phyloP scores from a whole-genome alignment of 139 green algal species.

The Chlorella sp. region DNA sequence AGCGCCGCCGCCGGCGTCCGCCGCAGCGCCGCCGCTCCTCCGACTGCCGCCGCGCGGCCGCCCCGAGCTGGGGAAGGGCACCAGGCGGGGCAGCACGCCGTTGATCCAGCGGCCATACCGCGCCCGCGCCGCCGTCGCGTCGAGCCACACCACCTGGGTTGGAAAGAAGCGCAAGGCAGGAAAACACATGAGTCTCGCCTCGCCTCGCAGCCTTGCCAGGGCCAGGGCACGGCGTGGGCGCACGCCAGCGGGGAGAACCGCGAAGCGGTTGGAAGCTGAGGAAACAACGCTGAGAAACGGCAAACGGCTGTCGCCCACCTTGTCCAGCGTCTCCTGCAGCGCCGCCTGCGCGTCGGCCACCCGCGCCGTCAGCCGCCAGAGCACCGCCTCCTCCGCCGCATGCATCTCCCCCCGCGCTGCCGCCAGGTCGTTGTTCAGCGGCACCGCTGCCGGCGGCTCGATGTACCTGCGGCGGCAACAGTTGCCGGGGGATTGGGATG shows the following conservation, averaged over 20 bases:
- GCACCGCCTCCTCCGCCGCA: constrained; percentile 76
- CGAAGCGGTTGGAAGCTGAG: no score
- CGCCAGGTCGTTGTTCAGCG: constrained; percentile 80
- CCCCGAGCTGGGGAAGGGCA: constrained; percentile 45
- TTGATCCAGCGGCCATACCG: constrained; percentile 75
- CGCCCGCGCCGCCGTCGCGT: constrained; percentile 53
- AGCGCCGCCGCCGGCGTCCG: no score
- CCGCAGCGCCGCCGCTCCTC: no score
- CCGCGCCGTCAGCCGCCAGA: constrained; percentile 69
- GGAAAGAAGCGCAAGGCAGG: no score
- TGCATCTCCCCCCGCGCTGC: constrained; percentile 61
- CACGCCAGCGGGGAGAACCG: no score
- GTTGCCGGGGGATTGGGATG: neutral
- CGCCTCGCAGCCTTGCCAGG: no score
- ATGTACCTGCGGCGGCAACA: constrained; percentile 46
- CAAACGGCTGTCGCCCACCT: constrained; percentile 15
- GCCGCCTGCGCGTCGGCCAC: constrained; percentile 27
- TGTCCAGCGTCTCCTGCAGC: constrained; percentile 35
- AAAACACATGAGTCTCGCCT: no score
- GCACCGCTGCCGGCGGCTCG: constrained; percentile 72
- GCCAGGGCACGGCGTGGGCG: no score
- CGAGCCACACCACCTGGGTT: constrained; percentile 72
- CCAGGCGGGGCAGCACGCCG: constrained; percentile 58
- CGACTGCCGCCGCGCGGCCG: constrained; percentile 20
- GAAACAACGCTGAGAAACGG: no score